Evolutionary conservation across 306 rosid species (phyloP).

Genomic region (Ziziphus jujuba): DNA sequence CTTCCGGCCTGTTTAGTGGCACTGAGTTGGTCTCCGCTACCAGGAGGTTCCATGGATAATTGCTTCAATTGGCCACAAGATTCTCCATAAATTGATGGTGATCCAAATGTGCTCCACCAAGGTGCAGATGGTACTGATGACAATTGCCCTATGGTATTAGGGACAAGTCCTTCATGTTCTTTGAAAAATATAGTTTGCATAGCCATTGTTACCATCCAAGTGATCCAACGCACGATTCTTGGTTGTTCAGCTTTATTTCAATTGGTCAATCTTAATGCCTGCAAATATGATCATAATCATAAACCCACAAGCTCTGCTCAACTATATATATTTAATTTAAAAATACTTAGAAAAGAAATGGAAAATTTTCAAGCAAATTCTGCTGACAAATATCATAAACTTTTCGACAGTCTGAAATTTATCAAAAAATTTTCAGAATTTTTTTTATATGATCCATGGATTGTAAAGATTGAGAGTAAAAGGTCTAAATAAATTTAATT

Average conservation of each 20-base stretch:
- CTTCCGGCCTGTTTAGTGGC: conserved; percentile 43
- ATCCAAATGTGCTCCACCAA: conserved; percentile 75
- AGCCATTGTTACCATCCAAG: conserved; percentile 45
- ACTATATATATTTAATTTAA: not conserved
- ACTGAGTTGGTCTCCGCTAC: conserved; percentile 50
- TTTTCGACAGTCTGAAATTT: not conserved
- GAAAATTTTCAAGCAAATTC: not conserved
- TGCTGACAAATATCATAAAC: not conserved
- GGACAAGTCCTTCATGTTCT: conserved; percentile 67
- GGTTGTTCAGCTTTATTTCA: not conserved
- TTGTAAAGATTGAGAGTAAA: not conserved
- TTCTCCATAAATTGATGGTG: conserved; percentile 56
- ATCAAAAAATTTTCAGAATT: not conserved
- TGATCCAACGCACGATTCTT: conserved; percentile 16
- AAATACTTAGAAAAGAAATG: not conserved
- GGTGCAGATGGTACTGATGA: conserved; percentile 51
- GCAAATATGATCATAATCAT: conserved; percentile 11
- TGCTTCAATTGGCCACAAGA: conserved; percentile 63
- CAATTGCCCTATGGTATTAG: conserved; percentile 50
- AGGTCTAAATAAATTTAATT: not conserved
- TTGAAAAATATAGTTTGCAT: conserved; percentile 62
- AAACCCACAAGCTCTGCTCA: not conserved
- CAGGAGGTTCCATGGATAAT: conserved; percentile 50
- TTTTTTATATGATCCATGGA: not conserved
- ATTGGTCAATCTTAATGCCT: conserved; percentile 26